A percentile compares a stretch with the other conserved stretches of the same genome.
Evolutionary conservation across 495 filamentous ascomycete genomes (phyloP).

Genomic region (Trichocladium antarcticum): DNA sequence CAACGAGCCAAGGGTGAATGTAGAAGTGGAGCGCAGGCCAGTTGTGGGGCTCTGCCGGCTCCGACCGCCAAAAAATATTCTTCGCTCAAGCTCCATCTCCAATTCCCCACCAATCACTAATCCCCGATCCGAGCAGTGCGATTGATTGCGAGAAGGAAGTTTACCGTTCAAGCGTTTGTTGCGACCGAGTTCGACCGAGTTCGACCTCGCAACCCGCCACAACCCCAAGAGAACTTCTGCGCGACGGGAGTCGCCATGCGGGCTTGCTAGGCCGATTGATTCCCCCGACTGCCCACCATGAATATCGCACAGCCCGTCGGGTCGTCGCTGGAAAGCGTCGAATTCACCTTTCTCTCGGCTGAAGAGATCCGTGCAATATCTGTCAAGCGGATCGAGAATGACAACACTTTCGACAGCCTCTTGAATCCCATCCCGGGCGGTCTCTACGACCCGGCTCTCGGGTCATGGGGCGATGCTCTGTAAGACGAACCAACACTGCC

Average conservation of each 20-base stretch:
- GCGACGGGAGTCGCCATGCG: background rate
- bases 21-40: background rate
- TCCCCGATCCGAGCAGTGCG: conserved; percentile 14
- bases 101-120: conserved; percentile 22
- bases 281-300: conserved; percentile 35
- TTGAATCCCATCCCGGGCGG: conserved; percentile 78
- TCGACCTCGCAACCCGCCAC: conserved; percentile 1
- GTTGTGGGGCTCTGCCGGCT: conserved; percentile 16
- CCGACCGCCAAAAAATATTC: conserved; percentile 34
- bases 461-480: conserved; percentile 75
- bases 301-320: conserved; percentile 84
- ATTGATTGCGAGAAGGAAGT: conserved; percentile 10
- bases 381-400: conserved; percentile 83
- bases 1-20: background rate
- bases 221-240: background rate
- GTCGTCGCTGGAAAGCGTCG: conserved; percentile 74
- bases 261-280: background rate
- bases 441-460: conserved; percentile 85
- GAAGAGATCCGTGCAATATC: conserved; percentile 81
- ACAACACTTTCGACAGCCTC: conserved; percentile 77
- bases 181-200: background rate
- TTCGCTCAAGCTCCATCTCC: conserved; percentile 15
- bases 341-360: conserved; percentile 71
- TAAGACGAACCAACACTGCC: conserved; percentile 38
- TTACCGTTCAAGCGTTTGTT: background rate